Evolutionary conservation across 495 filamentous ascomycete genomes (phyloP).

Genomic region (Recurvomyces mirabilis): DNA sequence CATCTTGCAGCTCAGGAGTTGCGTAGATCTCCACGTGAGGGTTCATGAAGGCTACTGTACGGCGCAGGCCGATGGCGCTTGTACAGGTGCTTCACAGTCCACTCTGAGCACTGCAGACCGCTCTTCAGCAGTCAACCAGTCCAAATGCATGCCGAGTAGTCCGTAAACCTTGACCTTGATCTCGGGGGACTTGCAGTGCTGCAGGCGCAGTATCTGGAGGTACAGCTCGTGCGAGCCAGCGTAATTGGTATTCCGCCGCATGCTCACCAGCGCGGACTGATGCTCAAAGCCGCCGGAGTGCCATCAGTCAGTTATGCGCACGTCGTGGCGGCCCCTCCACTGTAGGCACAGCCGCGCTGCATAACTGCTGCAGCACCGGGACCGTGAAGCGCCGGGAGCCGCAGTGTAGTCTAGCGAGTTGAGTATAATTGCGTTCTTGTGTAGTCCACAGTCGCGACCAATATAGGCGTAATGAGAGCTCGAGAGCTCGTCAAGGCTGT

Average conservation of each 20-base stretch:
- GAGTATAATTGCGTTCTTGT: neutral
- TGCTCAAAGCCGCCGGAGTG: neutral
- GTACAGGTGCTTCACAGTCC: neutral
- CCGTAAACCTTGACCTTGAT: neutral
- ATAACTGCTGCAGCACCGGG: neutral
- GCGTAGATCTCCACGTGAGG: neutral
- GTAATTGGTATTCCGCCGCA: neutral
- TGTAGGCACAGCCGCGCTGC: neutral
- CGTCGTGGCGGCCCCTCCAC: neutral
- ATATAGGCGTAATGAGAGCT: no score
- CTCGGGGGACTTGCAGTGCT: neutral
- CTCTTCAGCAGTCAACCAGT: neutral
- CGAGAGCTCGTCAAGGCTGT: neutral
- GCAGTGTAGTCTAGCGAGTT: neutral
- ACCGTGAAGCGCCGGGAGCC: neutral
- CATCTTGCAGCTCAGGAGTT: neutral
- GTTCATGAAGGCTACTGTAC: neutral
- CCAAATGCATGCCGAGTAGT: neutral
- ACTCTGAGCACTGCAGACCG: neutral
- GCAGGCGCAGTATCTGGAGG: neutral
- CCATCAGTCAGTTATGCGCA: neutral
- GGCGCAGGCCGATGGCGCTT: neutral
- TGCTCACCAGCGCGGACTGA: neutral
- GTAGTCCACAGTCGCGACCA: neutral
- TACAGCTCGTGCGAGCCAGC: neutral